Conservation (phyloP, 345 rosid species). For the Syzygium oleosum region DNA sequence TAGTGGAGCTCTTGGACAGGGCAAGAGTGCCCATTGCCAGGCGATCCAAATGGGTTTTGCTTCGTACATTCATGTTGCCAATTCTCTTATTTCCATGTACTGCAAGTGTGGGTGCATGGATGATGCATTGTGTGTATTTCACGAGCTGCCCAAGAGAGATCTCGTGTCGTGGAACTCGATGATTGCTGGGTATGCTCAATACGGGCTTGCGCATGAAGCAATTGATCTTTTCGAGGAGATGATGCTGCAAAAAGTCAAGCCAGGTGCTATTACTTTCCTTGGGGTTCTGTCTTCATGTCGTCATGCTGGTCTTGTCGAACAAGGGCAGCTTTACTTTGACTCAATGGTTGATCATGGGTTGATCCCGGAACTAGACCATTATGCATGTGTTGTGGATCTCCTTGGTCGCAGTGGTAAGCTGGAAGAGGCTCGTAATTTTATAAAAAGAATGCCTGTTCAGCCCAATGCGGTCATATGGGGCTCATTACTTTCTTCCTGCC, state of each 20-base stretch:
- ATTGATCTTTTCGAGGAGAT: conserved; percentile 56
- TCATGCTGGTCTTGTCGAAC: conserved; percentile 64
- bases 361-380: conserved; percentile 60
- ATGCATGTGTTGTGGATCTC: conserved; percentile 86
- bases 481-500: conserved; percentile 70
- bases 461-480: conserved; percentile 88
- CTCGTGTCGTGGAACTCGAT: conserved; percentile 90
- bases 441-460: conserved; percentile 50
- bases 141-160: conserved; percentile 34
- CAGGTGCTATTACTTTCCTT: conserved; percentile 76
- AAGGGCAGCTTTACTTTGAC: conserved; percentile 46
- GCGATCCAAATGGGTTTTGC: conserved; percentile 51
- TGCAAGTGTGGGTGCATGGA: conserved; percentile 65
- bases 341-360: conserved; percentile 50
- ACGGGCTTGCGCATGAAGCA: conserved; percentile 55
- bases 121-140: conserved; percentile 41
- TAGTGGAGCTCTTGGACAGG: conserved; percentile 73
- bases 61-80: conserved; percentile 47
- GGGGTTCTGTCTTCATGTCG: conserved; percentile 84
- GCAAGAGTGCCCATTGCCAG: conserved; percentile 75
- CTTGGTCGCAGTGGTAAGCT: conserved; percentile 73
- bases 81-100: conserved; percentile 82
- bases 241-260: conserved; percentile 31
- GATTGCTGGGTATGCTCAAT: conserved; percentile 87
- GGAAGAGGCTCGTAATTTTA: conserved; percentile 57